These are phyloP conservation scores for Aspergillus ustus DNA, from an alignment of 2,329 filamentous ascomycete genomes.

Conservation along the genomic window DNA sequence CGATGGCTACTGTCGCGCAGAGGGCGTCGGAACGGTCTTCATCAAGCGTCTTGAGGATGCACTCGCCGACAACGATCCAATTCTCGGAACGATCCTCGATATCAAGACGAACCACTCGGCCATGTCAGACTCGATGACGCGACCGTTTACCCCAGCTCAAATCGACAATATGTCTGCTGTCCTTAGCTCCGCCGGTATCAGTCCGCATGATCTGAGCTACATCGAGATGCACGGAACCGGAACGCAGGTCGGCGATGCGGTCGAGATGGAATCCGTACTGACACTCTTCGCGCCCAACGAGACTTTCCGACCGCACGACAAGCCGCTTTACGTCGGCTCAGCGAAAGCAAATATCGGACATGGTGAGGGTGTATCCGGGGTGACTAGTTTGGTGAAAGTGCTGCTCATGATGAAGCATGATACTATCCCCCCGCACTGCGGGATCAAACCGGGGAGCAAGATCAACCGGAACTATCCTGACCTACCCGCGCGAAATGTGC, in stretches of 20 bases:
- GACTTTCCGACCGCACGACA: slow-evolving; percentile 33
- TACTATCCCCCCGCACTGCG: slow-evolving; percentile 67
- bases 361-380: slow-evolving; percentile 37
- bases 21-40: slow-evolving; percentile 55
- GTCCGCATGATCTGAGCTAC: slow-evolving; percentile 42
- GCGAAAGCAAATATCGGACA: slow-evolving; percentile 37
- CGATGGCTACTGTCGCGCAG: slow-evolving; percentile 60
- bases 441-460: slow-evolving; percentile 58
- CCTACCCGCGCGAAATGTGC: slow-evolving; percentile 33
- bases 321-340: slow-evolving; percentile 28
- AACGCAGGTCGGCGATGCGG: slow-evolving; percentile 46
- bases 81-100: slow-evolving; percentile 49
- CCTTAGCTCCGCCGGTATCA: slow-evolving; percentile 39
- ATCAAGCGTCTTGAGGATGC: slow-evolving; percentile 58
- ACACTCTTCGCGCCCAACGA: slow-evolving; percentile 13
- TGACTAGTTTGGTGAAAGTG: slow-evolving; percentile 60
- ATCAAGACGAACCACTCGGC: slow-evolving; percentile 50
- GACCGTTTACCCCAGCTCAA: slow-evolving; percentile 46
- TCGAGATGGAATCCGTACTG: slow-evolving; percentile 41
- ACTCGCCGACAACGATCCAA: slow-evolving; percentile 51
- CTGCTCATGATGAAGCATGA: slow-evolving; percentile 68
- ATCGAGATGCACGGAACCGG: slow-evolving; percentile 50
- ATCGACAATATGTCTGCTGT: slow-evolving; percentile 40
- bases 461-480: slow-evolving; percentile 40
- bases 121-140: slow-evolving; percentile 51